Conservation (phyloP, 495 filamentous ascomycete genomes). For the Physcia stellaris region DNA sequence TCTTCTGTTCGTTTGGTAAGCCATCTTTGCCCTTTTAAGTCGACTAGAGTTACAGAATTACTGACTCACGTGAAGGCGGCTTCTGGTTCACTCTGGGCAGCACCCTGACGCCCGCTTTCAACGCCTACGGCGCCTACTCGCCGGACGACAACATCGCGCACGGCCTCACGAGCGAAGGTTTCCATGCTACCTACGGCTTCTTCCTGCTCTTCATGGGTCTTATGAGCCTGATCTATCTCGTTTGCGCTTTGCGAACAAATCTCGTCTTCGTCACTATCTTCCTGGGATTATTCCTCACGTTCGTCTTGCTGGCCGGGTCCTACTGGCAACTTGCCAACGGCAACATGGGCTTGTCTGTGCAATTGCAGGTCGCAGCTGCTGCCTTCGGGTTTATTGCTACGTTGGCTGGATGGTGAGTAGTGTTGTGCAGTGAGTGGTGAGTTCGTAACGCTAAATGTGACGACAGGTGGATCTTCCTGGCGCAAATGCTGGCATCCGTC, state of each 20-base stretch:
- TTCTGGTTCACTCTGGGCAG: constrained; percentile 43
- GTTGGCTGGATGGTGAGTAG: constrained; percentile 12
- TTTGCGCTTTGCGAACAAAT: constrained; percentile 48
- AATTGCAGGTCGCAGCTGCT: constrained; percentile 17
- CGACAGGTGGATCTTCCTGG: constrained; percentile 38
- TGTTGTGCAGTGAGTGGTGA: no score
- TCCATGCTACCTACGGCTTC: constrained; percentile 35
- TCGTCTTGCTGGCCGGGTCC: constrained; percentile 35
- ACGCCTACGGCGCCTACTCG: constrained; percentile 29
- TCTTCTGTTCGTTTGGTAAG: constrained; percentile 38
- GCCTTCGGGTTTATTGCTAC: constrained; percentile 14
- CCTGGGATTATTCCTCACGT: constrained; percentile 36
- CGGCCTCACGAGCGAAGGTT: constrained; percentile 24
- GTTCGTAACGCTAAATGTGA: no score
- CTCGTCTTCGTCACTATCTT: constrained; percentile 46
- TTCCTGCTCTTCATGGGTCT: constrained; percentile 47
- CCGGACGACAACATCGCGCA: constrained; percentile 14
- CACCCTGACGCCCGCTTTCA: constrained; percentile 30
- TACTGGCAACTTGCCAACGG: constrained; percentile 31
- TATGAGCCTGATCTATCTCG: constrained; percentile 42
- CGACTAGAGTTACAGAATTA: background rate
- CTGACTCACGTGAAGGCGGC: constrained; percentile 21
- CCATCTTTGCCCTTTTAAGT: background rate
- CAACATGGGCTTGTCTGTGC: constrained; percentile 10
- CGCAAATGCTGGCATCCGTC: constrained; percentile 38